Conservation (phyloP, 805 yeast species). For the Pichia exigua region DNA sequence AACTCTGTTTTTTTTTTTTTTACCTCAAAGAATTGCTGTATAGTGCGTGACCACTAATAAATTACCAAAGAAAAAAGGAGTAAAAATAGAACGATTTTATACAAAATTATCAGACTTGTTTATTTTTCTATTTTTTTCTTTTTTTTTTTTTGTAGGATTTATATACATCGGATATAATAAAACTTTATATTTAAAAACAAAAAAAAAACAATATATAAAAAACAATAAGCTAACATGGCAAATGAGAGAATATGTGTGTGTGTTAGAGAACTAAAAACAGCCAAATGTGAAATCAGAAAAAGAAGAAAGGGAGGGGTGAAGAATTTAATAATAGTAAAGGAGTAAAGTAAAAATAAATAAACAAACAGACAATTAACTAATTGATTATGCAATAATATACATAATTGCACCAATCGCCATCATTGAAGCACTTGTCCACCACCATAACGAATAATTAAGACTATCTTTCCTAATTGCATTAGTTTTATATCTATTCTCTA, state of each 20-base stretch:
- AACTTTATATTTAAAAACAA: too few species aligned
- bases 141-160: background rate
- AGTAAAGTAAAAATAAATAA: background rate
- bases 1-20: background rate
- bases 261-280: background rate
- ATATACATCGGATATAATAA: background rate
- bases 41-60: background rate
- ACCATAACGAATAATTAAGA: slow-evolving; percentile 40
- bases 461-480: slow-evolving; percentile 46
- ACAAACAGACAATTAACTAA: background rate
- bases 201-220: too few species aligned
- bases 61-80: background rate
- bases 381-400: slow-evolving; percentile 17
- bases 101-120: too few species aligned
- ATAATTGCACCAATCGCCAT: slow-evolving; percentile 26
- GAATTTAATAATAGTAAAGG: background rate
- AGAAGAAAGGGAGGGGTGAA: background rate
- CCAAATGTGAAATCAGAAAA: background rate
- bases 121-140: too few species aligned
- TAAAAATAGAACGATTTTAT: background rate
- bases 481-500: slow-evolving; percentile 76
- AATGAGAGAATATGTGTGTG: background rate
- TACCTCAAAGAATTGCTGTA: background rate
- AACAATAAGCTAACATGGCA: background rate
- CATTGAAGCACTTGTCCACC: slow-evolving; percentile 48